Evolutionary conservation across 2,329 filamentous ascomycete species (phyloP).

Genomic region (Pseudogymnoascus sp.): DNA sequence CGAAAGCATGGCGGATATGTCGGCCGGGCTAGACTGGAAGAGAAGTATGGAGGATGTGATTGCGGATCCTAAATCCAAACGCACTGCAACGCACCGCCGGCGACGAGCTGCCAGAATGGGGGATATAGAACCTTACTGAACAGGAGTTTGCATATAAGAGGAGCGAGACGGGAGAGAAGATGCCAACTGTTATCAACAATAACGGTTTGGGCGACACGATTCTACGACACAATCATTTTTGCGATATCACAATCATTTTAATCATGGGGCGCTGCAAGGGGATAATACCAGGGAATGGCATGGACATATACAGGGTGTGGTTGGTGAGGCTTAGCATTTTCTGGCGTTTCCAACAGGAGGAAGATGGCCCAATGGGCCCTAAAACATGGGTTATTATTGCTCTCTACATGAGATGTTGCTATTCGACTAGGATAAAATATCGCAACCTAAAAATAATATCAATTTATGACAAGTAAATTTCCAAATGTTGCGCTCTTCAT

Average conservation of each 20-base stretch:
- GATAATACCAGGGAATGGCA: not conserved
- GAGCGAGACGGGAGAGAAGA: not conserved
- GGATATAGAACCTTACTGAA: conserved; percentile 8
- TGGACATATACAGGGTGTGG: not conserved
- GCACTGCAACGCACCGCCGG: conserved; percentile 7
- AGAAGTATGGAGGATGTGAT: not conserved
- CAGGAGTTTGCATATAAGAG: not conserved
- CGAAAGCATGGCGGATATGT: not conserved
- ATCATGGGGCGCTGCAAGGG: not conserved
- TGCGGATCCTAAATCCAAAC: conserved; percentile 5
- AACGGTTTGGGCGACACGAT: not conserved
- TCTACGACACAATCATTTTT: conserved; percentile 6
- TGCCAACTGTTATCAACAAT: not conserved
- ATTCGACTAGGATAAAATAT: not conserved
- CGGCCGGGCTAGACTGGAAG: conserved; percentile 12
- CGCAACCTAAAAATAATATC: conserved; percentile 2
- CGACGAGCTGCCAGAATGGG: not conserved
- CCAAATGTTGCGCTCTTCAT: not conserved
- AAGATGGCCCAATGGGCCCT: not conserved
- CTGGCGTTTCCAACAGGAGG: not conserved
- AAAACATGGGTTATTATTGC: not conserved
- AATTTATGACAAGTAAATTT: conserved; percentile 1
- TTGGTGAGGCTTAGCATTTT: conserved; percentile 6
- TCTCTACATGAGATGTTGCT: not conserved
- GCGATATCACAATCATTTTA: conserved; percentile 9